Conservation (phyloP, 768 basidiomycete genomes). For the Kwoniella shandongensis region DNA sequence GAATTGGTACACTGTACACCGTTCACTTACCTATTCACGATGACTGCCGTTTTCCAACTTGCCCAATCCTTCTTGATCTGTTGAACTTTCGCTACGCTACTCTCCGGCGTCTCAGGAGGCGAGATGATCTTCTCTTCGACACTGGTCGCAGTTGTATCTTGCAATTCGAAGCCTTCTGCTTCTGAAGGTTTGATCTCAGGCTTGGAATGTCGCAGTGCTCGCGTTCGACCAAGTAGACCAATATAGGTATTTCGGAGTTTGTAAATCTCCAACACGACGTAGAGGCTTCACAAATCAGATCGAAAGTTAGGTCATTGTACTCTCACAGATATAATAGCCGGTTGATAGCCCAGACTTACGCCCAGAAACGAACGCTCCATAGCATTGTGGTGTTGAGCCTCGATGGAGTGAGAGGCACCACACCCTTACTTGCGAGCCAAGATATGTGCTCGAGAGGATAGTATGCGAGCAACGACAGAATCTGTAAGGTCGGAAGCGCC, state of each 20-base stretch:
- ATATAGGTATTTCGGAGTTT: constrained; percentile 27
- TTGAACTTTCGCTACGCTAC: background rate
- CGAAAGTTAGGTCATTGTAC: background rate
- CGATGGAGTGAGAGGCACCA: constrained; percentile 29
- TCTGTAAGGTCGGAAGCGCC: constrained; percentile 38
- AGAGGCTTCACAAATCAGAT: constrained; percentile 27
- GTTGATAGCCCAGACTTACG: constrained; percentile 28
- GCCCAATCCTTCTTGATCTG: constrained; percentile 31
- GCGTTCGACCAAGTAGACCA: constrained; percentile 27
- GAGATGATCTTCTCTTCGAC: background rate
- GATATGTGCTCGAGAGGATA: constrained; percentile 50
- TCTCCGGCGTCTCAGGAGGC: background rate
- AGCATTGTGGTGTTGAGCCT: constrained; percentile 24
- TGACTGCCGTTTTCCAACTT: constrained; percentile 30
- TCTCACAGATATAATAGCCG: background rate
- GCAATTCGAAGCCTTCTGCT: constrained; percentile 45
- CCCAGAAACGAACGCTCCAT: constrained; percentile 53
- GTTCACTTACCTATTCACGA: constrained; percentile 33
- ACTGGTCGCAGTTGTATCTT: constrained; percentile 2
- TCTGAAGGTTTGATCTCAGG: constrained; percentile 25
- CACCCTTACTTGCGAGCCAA: constrained; percentile 44
- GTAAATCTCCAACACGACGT: constrained; percentile 44
- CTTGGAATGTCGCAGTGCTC: constrained; percentile 22
- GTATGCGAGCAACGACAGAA: constrained; percentile 40
- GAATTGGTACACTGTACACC: background rate